phyloP scores from a whole-genome alignment of 495 filamentous ascomycete species.

The Podospora conica region DNA sequence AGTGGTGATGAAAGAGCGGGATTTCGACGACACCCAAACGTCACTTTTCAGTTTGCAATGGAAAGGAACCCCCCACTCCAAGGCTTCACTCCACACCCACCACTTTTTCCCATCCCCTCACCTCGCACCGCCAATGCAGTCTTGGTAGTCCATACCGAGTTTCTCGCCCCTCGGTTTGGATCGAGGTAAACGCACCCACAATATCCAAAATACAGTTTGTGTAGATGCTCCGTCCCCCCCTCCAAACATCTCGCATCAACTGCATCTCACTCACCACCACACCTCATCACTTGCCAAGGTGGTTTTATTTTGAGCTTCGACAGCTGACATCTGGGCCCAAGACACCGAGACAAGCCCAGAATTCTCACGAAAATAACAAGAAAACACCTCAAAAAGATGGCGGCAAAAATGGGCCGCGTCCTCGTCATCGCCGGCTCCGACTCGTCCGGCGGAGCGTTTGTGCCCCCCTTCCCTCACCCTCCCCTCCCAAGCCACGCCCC shows the following conservation, averaged over 20 bases:
- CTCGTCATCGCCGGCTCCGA: conserved; percentile 88
- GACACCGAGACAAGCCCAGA: background rate
- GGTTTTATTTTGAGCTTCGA: background rate
- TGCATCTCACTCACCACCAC: background rate
- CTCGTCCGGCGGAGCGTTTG: conserved; percentile 83
- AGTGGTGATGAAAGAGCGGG: background rate
- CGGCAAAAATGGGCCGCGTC: conserved; percentile 43
- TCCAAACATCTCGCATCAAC: too few species aligned
- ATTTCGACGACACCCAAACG: background rate
- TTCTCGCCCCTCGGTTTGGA: background rate
- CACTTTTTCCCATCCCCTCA: background rate
- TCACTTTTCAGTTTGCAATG: background rate
- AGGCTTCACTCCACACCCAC: background rate
- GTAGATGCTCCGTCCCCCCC: background rate
- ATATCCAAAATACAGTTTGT: background rate
- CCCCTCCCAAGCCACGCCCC: background rate
- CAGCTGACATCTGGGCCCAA: background rate
- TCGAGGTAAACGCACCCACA: background rate
- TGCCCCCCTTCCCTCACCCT: conserved; percentile 11
- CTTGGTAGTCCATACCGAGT: background rate
- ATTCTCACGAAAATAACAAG: background rate
- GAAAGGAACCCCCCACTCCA: background rate
- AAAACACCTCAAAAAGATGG: background rate
- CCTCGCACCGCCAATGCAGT: background rate
- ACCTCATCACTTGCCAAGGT: too few species aligned